Conservation (phyloP, 2,329 filamentous ascomycete genomes). For the Botrytis cinerea region DNA sequence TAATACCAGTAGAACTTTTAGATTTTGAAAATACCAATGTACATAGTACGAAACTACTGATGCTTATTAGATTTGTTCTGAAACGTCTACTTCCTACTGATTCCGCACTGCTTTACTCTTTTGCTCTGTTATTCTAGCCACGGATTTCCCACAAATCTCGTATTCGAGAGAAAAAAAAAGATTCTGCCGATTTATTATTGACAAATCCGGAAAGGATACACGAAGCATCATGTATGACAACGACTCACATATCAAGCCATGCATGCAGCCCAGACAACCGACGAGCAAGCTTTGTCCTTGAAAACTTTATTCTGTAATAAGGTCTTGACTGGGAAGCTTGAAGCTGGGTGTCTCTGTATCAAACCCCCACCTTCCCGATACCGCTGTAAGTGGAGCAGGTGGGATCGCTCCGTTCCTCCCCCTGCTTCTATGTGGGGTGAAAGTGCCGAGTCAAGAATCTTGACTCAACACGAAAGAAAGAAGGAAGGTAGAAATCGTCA, state of each 20-base stretch:
- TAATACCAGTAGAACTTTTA: not conserved
- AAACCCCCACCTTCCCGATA: constrained; percentile 2
- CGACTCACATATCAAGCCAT: not conserved
- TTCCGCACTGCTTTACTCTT: not conserved
- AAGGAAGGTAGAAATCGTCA: not conserved
- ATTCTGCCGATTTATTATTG: not conserved
- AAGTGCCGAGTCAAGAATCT: not conserved
- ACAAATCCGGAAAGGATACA: not conserved
- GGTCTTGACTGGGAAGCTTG: not conserved
- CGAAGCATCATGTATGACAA: not conserved
- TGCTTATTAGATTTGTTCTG: not conserved
- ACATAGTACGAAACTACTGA: not conserved
- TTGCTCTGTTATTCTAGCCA: not conserved
- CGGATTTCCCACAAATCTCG: not conserved
- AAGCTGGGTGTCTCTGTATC: constrained; percentile 13
- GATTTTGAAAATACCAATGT: not conserved
- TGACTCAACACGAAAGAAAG: not conserved
- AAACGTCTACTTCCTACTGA: not conserved
- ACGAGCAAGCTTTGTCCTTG: not conserved
- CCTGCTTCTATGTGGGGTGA: not conserved
- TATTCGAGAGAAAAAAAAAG: not conserved
- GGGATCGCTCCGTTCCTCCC: not conserved
- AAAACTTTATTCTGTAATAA: not conserved
- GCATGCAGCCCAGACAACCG: not conserved
- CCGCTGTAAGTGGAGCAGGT: not conserved